Percentiles rank a stretch among this genome's conserved stretches.
Conservation (phyloP, 306 rosid genomes). For the Cercis canadensis region DNA sequence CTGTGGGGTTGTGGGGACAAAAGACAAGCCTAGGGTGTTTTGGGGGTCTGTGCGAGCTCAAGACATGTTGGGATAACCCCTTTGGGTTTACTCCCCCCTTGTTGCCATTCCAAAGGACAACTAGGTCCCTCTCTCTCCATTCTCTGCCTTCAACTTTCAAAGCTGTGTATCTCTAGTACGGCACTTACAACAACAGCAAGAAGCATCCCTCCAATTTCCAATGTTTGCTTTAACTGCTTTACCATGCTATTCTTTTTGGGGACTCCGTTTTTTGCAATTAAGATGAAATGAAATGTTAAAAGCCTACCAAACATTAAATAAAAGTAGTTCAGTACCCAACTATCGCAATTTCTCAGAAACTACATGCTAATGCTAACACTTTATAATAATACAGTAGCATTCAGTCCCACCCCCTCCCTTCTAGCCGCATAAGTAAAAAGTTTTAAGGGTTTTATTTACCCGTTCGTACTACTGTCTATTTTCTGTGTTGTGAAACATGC, state of each 20-base stretch:
- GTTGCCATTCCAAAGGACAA: slow-evolving; percentile 58
- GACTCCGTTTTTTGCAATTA: slow-evolving; percentile 34
- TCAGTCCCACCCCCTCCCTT: neutral
- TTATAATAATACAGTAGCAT: neutral
- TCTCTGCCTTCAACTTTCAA: neutral
- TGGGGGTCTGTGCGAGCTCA: slow-evolving; percentile 34
- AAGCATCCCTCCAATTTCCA: slow-evolving; percentile 61
- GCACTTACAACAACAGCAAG: slow-evolving; percentile 7
- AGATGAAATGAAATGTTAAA: slow-evolving; percentile 30
- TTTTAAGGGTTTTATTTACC: neutral
- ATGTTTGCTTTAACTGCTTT: slow-evolving; percentile 24
- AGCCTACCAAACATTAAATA: slow-evolving; percentile 14
- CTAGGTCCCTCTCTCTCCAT: slow-evolving; percentile 55
- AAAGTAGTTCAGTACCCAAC: neutral
- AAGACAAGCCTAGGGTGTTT: slow-evolving; percentile 42
- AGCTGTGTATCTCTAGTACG: neutral
- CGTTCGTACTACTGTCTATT: neutral
- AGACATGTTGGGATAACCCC: slow-evolving; percentile 44
- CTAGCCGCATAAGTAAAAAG: neutral
- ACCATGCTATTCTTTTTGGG: neutral
- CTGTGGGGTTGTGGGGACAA: slow-evolving; percentile 65
- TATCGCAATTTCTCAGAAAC: neutral
- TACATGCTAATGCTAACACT: neutral
- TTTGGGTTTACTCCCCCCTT: slow-evolving; percentile 44
- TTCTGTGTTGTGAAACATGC: neutral